A percentile compares a stretch with the other conserved stretches of the same genome.
Evolutionary conservation across 2,329 filamentous ascomycete species (phyloP).

Genomic region (Elsinoe perseae): DNA sequence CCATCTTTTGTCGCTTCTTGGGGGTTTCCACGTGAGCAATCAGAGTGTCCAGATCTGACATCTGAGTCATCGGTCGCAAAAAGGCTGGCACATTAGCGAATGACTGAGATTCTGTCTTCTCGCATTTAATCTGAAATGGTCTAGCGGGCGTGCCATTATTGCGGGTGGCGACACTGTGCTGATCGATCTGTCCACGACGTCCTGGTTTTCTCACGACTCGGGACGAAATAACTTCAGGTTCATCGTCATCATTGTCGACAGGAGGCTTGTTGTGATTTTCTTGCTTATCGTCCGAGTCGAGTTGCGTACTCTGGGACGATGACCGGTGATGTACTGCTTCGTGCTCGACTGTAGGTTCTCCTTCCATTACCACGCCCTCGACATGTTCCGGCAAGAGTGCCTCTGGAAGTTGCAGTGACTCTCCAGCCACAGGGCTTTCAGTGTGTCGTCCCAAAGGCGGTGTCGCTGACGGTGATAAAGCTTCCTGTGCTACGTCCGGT

Average conservation of each 20-base stretch:
- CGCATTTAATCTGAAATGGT: slow-evolving; percentile 34
- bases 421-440: neutral
- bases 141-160: slow-evolving; percentile 22
- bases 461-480: neutral
- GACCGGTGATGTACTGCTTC: neutral
- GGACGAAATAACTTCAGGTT: slow-evolving; percentile 36
- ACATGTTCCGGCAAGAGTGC: neutral
- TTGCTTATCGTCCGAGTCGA: slow-evolving; percentile 39
- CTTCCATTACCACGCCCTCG: neutral
- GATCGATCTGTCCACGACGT: slow-evolving; percentile 15
- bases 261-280: slow-evolving; percentile 12
- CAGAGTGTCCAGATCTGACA: slow-evolving; percentile 39
- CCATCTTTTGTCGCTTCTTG: slow-evolving; percentile 21
- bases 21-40: slow-evolving; percentile 30
- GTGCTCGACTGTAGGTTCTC: neutral
- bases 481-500: neutral
- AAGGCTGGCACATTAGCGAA: slow-evolving; percentile 20
- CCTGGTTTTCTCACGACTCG: slow-evolving; percentile 36
- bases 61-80: slow-evolving; percentile 29
- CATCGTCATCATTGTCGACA: slow-evolving; percentile 34
- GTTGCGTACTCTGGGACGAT: slow-evolving; percentile 16
- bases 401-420: neutral
- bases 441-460: neutral
- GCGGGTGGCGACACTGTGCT: slow-evolving; percentile 21
- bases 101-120: slow-evolving; percentile 30